Evolutionary conservation across 176 grass and related monocot genomes (phyloP).

Genomic region (Puya raimondii): DNA sequence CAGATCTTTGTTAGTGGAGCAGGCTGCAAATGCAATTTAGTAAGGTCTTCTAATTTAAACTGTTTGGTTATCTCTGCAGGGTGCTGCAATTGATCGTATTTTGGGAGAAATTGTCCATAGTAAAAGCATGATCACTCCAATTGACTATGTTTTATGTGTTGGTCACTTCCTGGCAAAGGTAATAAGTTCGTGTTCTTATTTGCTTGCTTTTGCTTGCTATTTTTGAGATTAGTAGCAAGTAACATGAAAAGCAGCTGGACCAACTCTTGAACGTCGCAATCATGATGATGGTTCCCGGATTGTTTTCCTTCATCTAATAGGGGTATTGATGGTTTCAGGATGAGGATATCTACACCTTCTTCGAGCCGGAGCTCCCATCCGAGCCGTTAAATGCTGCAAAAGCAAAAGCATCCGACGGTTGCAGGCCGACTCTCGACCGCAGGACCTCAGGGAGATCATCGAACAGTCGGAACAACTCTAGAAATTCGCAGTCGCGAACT

Average conservation of each 20-base stretch:
- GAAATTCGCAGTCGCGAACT: constrained; percentile 37
- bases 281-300: not conserved
- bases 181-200: constrained; percentile 15
- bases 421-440: constrained; percentile 36
- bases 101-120: constrained; percentile 96
- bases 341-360: constrained; percentile 97
- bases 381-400: constrained; percentile 49
- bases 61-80: constrained; percentile 40
- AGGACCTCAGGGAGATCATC: constrained; percentile 44
- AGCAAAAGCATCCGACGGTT: constrained; percentile 44
- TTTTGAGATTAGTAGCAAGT: too few relatives aligned
- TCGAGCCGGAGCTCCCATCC: constrained; percentile 85
- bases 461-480: constrained; percentile 51
- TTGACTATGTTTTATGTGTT: constrained; percentile 91
- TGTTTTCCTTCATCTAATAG: not conserved
- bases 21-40: too few relatives aligned
- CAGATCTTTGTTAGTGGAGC: too few relatives aligned
- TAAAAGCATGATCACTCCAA: constrained; percentile 93
- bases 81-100: constrained; percentile 95
- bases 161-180: constrained; percentile 99
- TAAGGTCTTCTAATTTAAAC: not conserved
- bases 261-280: too few relatives aligned
- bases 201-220: not conserved
- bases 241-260: too few relatives aligned
- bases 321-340: constrained; percentile 41